Base-by-base conservation (phyloP, 108 stramenopile species). In the Epipyxis sp. region DNA sequence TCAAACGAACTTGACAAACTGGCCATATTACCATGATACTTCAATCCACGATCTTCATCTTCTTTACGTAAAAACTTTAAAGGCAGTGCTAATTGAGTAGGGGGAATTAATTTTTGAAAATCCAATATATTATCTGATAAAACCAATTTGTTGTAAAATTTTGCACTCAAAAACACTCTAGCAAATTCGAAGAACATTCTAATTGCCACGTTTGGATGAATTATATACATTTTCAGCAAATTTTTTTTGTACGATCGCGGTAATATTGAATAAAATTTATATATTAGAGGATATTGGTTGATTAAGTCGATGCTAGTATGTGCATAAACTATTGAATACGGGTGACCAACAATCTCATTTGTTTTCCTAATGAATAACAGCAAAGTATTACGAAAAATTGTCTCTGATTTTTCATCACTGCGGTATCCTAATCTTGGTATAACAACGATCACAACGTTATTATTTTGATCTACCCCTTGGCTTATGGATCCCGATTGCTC, bases 221-320 rank as follows among this genome's bases (percentile, higher is more conserved):
- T 57, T 10, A 74, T 74, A 42, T 74, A 74, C 50, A 74, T 46
- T 37, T 74, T 74, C 25, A 27, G 50, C 3, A 74, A 35, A 42
- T 74, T 74, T 42, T 74, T 74, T 42, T 74, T 74, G 25, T 74
- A 74, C 16, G 29, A 54, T 10, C 71, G 71, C 20, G 71, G 71
- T 37, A 74, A 74, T 6, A 74, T 74, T 10, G 27, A 42, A 42
- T 74, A 74, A 42, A 74, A 74, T 42, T 39, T 3, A 74, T 74
- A 74, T 6, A 74, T 57, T 32, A 74, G 27, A 30, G 71, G 50
- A 27, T 74, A 57, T 57, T 74, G 71, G 6, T 3, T 13, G 34
- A 74, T 3, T 34, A 74, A 6, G 50, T 46, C 44, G 34, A 35
- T 13, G 71, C 25, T 46, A 42, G 71, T 74, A 42, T 74, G 71